A percentile compares a stretch with the other conserved stretches of the same genome.
Evolutionary conservation across 345 rosid species (phyloP).

Genomic region (Lagerstroemia speciosa): DNA sequence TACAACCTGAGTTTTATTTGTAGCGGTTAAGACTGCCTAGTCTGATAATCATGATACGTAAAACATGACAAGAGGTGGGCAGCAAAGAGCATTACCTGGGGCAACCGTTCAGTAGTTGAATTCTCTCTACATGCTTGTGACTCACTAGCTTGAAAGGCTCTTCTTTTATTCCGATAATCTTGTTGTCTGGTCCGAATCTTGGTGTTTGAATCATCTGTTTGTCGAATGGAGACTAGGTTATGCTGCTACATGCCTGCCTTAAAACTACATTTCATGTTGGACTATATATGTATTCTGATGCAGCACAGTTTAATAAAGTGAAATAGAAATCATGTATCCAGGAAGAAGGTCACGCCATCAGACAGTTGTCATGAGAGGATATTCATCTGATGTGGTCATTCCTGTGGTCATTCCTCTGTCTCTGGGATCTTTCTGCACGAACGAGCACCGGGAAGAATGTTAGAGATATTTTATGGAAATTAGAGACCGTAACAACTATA

Average conservation of each 20-base stretch:
- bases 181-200: neutral
- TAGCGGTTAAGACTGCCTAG: neutral
- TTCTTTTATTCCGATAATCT: neutral
- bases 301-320: neutral
- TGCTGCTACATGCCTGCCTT: too few species aligned
- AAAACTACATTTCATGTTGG: too few species aligned
- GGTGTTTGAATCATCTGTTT: neutral
- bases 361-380: neutral
- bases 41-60: too few species aligned
- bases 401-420: neutral
- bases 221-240: neutral
- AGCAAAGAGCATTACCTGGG: neutral
- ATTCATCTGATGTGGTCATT: neutral
- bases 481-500: neutral
- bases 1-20: conserved; percentile 2
- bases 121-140: neutral
- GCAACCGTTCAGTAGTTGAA: neutral
- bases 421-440: neutral
- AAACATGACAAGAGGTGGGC: too few species aligned
- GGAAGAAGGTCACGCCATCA: neutral
- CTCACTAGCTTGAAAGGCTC: neutral
- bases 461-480: too few species aligned
- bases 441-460: neutral
- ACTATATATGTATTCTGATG: too few species aligned
- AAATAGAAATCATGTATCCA: neutral